These are phyloP conservation scores for Eleusine coracana DNA, from an alignment of 176 grass and related monocot species.

Conservation along the genomic window DNA sequence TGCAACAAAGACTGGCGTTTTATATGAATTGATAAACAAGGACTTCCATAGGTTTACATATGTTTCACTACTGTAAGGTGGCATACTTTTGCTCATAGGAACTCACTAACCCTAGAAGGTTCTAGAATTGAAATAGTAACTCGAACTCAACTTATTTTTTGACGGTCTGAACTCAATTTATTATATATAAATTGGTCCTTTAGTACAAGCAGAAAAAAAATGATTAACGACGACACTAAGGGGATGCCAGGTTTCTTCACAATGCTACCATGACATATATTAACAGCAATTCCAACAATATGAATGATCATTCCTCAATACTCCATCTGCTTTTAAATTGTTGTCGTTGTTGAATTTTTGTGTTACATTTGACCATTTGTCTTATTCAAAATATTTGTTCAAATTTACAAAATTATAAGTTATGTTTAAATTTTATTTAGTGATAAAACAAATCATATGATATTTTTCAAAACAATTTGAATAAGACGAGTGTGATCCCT, in stretches of 20 bases:
- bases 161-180: no score
- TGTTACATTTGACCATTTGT: no score
- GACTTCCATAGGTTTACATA: not conserved
- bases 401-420: no score
- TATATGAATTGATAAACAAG: not conserved
- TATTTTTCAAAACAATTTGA: no score
- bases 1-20: not conserved
- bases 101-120: not conserved
- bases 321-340: no score
- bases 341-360: no score
- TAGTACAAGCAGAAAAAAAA: not conserved
- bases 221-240: not conserved
- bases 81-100: not conserved
- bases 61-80: not conserved
- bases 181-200: not conserved
- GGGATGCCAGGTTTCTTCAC: not conserved
- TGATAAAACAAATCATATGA: no score
- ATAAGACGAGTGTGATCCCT: not conserved
- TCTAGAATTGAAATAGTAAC: not conserved
- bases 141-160: not conserved
- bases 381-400: no score
- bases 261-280: slow-evolving; percentile 21
- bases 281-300: not conserved
- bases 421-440: no score
- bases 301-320: not conserved